These are phyloP conservation scores for Epichloe scottii DNA, from an alignment of 2,329 filamentous ascomycete species.

Conservation along the genomic window DNA sequence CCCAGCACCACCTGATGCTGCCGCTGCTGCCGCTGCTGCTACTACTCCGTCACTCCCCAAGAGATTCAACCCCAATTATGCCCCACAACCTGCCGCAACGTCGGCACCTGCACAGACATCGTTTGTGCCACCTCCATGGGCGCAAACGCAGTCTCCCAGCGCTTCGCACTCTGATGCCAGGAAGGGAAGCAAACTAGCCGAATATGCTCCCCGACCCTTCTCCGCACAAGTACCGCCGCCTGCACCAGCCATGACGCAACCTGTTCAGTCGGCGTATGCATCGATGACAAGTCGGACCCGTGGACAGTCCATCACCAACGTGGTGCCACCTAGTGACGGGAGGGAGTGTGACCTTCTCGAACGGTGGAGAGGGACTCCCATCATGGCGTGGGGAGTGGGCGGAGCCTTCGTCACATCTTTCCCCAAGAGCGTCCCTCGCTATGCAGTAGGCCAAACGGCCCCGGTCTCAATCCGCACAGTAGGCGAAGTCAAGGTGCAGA, in stretches of 20 bases:
- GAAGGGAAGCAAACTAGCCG: slow-evolving; percentile 21
- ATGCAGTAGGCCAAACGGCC: slow-evolving; percentile 57
- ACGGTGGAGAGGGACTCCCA: slow-evolving; percentile 80
- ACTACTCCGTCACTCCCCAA: slow-evolving; percentile 44
- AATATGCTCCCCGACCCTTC: slow-evolving; percentile 40
- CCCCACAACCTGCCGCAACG: slow-evolving; percentile 25
- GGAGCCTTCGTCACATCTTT: slow-evolving; percentile 75
- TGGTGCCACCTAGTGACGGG: slow-evolving; percentile 51
- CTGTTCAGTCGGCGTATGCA: slow-evolving; percentile 15
- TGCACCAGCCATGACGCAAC: slow-evolving; percentile 19
- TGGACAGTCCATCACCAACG: slow-evolving; percentile 42
- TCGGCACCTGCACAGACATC: slow-evolving; percentile 17
- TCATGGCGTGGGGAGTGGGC: slow-evolving; percentile 80
- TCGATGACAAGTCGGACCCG: slow-evolving; percentile 29
- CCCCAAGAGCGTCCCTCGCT: slow-evolving; percentile 78
- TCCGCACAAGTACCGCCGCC: slow-evolving; percentile 34
- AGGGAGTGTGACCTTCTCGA: slow-evolving; percentile 65
- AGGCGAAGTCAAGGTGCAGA: slow-evolving; percentile 70
- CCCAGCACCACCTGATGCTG: slow-evolving; percentile 20
- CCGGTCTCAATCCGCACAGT: slow-evolving; percentile 73
- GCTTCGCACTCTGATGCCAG: slow-evolving; percentile 24
- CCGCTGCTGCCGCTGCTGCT: slow-evolving; percentile 23
- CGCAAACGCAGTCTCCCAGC: slow-evolving; percentile 51
- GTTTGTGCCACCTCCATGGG: slow-evolving; percentile 44
- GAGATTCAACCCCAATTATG: slow-evolving; percentile 37